A percentile compares a stretch with the other conserved stretches of the same genome.
phyloP scores from a whole-genome alignment of 768 basidiomycete species.

The Kwoniella shandongensis region DNA sequence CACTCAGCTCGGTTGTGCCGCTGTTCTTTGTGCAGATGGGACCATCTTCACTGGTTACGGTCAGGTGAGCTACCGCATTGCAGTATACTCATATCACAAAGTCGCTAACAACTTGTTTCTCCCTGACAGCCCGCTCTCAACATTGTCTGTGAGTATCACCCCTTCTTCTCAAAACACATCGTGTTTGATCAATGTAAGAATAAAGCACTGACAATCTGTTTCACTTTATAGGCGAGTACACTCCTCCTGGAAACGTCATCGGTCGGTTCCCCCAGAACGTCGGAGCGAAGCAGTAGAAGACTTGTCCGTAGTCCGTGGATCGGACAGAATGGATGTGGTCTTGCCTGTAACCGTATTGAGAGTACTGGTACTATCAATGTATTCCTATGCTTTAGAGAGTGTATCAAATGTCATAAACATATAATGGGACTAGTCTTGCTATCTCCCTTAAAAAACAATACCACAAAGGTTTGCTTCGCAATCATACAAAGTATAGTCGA shows the following conservation, averaged over 20 bases:
- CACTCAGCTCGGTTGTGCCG: slow-evolving; percentile 40
- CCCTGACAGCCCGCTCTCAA: slow-evolving; percentile 12
- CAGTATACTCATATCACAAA: background rate
- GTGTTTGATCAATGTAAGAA: too few species aligned
- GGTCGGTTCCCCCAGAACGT: slow-evolving; percentile 26
- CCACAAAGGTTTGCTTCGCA: too few species aligned
- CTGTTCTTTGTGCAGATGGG: slow-evolving; percentile 17
- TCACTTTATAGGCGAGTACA: slow-evolving; percentile 34
- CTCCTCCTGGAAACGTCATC: slow-evolving; percentile 25
- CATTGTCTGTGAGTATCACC: slow-evolving; percentile 13
- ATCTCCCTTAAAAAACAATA: too few species aligned
- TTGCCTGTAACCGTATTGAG: too few species aligned
- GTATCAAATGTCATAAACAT: too few species aligned
- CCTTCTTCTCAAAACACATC: background rate
- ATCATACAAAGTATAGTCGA: too few species aligned
- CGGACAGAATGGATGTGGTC: too few species aligned
- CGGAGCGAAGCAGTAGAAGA: slow-evolving; percentile 6
- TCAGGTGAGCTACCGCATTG: background rate
- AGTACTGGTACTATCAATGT: too few species aligned
- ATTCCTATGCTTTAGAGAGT: too few species aligned
- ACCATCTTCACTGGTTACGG: slow-evolving; percentile 26
- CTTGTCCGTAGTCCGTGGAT: too few species aligned
- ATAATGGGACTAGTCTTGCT: too few species aligned
- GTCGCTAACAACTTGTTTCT: slow-evolving; percentile 13
- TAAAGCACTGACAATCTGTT: too few species aligned